These are phyloP conservation scores for Ceratonia siliqua DNA, from an alignment of 306 rosid genomes.

Conservation along the genomic window DNA sequence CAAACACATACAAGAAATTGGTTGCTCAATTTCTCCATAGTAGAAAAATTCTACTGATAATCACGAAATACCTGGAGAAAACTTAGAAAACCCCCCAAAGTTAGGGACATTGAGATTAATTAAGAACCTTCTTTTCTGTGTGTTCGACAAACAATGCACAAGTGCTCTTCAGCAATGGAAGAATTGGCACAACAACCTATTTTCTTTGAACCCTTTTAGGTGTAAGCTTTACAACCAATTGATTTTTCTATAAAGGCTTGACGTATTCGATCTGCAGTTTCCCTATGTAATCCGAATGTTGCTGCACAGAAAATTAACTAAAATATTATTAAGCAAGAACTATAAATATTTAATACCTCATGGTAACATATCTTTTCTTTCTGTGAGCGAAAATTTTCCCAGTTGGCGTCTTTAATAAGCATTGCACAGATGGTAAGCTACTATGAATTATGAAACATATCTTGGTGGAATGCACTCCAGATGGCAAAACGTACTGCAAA, in stretches of 20 bases:
- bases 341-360: neutral
- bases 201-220: neutral
- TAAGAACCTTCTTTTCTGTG: neutral
- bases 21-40: slow-evolving; percentile 60
- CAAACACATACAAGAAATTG: slow-evolving; percentile 58
- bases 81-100: slow-evolving; percentile 79
- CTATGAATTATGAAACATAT: neutral
- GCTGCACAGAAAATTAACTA: neutral
- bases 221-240: neutral
- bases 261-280: neutral
- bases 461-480: neutral
- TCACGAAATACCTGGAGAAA: slow-evolving; percentile 63
- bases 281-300: neutral
- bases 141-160: neutral
- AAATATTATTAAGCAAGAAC: neutral
- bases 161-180: neutral
- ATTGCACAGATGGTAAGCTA: neutral
- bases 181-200: neutral
- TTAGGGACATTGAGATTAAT: slow-evolving; percentile 69
- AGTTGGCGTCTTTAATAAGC: neutral
- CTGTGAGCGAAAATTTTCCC: neutral
- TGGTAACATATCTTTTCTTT: neutral
- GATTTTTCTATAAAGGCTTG: neutral
- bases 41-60: slow-evolving; percentile 65
- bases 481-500: slow-evolving; percentile 15